Percentiles rank a stretch among this genome's conserved stretches.
phyloP scores from a whole-genome alignment of 1,284 basidiomycete genomes.

The Trametes polyzona region DNA sequence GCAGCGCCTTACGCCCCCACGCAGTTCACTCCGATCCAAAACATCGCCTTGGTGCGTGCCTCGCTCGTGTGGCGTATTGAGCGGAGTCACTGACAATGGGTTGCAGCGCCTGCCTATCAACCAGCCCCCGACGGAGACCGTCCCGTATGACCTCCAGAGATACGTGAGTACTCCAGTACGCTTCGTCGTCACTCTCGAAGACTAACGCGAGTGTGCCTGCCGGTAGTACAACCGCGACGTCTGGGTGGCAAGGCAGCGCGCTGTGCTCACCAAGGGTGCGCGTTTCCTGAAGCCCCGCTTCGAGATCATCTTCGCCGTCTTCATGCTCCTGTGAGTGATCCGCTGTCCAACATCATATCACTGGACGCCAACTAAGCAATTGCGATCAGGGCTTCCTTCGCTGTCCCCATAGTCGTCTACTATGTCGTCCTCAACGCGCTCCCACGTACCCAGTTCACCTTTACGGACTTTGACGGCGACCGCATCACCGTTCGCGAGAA shows the following conservation, averaged over 20 bases:
- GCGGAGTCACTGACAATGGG: background rate
- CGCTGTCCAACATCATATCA: too few relatives aligned
- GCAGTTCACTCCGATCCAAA: constrained; percentile 19
- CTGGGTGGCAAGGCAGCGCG: constrained; percentile 49
- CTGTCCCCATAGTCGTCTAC: constrained; percentile 47
- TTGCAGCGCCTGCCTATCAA: constrained; percentile 31
- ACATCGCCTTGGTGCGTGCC: constrained; percentile 20
- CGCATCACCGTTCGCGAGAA: constrained; percentile 21
- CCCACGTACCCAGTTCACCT: constrained; percentile 20
- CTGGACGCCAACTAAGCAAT: too few relatives aligned
- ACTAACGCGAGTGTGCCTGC: background rate
- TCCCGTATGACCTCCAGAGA: constrained; percentile 36
- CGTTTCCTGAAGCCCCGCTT: constrained; percentile 50
- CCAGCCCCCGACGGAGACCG: constrained; percentile 28
- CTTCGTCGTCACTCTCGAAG: background rate
- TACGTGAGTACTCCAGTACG: constrained; percentile 30
- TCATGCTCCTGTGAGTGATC: constrained; percentile 45
- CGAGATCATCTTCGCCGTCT: constrained; percentile 48
- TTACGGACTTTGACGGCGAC: constrained; percentile 16
- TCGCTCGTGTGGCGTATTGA: background rate
- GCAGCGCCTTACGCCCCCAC: constrained; percentile 21
- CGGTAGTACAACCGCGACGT: constrained; percentile 47
- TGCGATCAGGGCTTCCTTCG: constrained; percentile 41
- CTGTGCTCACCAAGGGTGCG: constrained; percentile 43
- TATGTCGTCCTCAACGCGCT: constrained; percentile 39